Conservation (phyloP, 2,329 filamentous ascomycete genomes). For the Cladorrhinum sp. region DNA sequence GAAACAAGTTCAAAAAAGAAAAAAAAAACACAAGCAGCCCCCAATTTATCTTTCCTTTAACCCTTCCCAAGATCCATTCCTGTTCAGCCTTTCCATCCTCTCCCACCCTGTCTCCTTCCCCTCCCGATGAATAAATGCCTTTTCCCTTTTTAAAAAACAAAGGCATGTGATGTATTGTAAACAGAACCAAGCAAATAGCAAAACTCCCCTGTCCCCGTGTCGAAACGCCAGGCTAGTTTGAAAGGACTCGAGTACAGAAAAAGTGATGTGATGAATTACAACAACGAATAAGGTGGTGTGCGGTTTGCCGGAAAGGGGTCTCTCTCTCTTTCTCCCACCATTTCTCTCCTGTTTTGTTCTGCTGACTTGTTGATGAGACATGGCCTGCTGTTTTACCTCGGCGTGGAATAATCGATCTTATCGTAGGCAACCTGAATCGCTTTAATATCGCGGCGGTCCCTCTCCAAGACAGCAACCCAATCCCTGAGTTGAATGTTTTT, state of each 20-base stretch:
- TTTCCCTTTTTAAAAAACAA: neutral
- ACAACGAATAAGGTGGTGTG: neutral
- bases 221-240: slow-evolving; percentile 8
- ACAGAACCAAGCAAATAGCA: neutral
- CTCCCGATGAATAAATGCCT: neutral
- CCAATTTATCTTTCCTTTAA: neutral
- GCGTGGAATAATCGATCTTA: slow-evolving; percentile 40
- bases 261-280: slow-evolving; percentile 1
- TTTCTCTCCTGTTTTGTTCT: neutral
- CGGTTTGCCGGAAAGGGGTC: neutral
- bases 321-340: neutral
- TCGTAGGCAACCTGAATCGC: slow-evolving; percentile 59
- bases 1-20: neutral
- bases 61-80: neutral
- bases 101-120: neutral
- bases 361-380: neutral
- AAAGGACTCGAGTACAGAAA: neutral
- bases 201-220: neutral
- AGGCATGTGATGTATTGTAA: neutral
- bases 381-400: neutral
- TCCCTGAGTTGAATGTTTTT: slow-evolving; percentile 81
- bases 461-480: slow-evolving; percentile 73
- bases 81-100: neutral
- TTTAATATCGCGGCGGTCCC: slow-evolving; percentile 66
- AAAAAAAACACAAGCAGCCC: neutral